Percentiles rank a stretch among this genome's conserved stretches.
These are phyloP conservation scores for Pisolithus microcarpus DNA, from an alignment of 768 basidiomycete species.

Conservation along the genomic window DNA sequence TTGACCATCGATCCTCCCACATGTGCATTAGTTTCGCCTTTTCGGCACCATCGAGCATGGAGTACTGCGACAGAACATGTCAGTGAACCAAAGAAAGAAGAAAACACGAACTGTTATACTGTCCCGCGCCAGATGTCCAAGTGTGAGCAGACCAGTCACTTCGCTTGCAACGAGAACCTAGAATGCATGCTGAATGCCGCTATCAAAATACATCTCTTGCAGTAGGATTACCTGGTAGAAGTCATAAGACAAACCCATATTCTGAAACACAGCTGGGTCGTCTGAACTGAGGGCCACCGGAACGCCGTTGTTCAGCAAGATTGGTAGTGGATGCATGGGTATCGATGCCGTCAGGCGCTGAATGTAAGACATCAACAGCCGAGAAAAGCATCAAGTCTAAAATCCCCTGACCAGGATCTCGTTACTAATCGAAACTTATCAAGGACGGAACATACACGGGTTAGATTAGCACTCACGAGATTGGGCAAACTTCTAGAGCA, in stretches of 20 bases:
- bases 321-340: slow-evolving; percentile 70
- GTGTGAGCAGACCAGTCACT: slow-evolving; percentile 53
- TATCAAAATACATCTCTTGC: background rate
- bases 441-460: slow-evolving; percentile 1
- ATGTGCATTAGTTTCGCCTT: slow-evolving; percentile 35
- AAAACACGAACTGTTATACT: slow-evolving; percentile 46
- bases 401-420: slow-evolving; percentile 53
- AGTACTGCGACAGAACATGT: slow-evolving; percentile 34
- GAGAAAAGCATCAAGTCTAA: background rate
- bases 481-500: slow-evolving; percentile 70
- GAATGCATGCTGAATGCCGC: background rate
- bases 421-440: slow-evolving; percentile 37
- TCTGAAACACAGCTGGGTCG: slow-evolving; percentile 72
- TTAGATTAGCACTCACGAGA: slow-evolving; percentile 49
- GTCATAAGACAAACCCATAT: slow-evolving; percentile 72
- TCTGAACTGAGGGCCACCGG: slow-evolving; percentile 68
- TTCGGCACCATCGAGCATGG: slow-evolving; percentile 40
- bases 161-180: slow-evolving; percentile 66
- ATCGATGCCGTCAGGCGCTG: slow-evolving; percentile 73
- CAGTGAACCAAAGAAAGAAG: background rate
- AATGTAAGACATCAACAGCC: background rate
- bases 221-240: slow-evolving; percentile 54
- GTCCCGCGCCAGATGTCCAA: slow-evolving; percentile 57
- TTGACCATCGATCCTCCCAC: slow-evolving; percentile 46
- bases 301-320: slow-evolving; percentile 65